phyloP scores from a whole-genome alignment of 495 filamentous ascomycete species.

The Jackrogersella multiformis region DNA sequence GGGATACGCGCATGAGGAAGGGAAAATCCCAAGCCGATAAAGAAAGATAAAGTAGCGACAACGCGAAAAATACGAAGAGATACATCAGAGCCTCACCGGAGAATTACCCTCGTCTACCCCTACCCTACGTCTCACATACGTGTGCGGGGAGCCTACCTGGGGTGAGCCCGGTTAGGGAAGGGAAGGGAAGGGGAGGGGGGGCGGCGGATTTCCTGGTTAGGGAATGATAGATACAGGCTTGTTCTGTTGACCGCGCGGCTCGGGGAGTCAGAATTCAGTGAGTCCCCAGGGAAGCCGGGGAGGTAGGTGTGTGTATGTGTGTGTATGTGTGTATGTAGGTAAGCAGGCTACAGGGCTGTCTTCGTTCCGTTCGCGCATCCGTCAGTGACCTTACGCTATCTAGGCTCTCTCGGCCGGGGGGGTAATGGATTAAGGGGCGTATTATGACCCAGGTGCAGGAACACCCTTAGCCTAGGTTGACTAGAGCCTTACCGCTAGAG shows the following conservation, averaged over 20 bases:
- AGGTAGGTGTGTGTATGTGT: too few species aligned
- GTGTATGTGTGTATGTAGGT: too few species aligned
- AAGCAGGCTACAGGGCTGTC: constrained; percentile 34
- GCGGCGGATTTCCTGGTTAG: neutral
- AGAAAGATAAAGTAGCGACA: too few species aligned
- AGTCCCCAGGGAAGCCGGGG: too few species aligned
- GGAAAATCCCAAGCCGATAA: too few species aligned
- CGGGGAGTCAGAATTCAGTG: neutral
- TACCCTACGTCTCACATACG: neutral
- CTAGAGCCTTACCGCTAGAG: constrained; percentile 7
- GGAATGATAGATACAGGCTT: constrained; percentile 12
- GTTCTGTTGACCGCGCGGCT: neutral
- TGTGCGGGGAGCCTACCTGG: constrained; percentile 17
- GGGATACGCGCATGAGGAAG: neutral
- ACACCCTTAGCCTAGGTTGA: neutral
- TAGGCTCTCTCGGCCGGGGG: neutral
- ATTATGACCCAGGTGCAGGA: constrained; percentile 11
- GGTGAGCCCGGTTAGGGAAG: too few species aligned
- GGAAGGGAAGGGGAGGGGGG: neutral
- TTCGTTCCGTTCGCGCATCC: neutral
- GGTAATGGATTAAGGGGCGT: constrained; percentile 15
- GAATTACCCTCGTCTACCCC: neutral
- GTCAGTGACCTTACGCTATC: neutral
- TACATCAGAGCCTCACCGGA: constrained; percentile 37
- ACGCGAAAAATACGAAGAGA: too few species aligned